phyloP scores from a whole-genome alignment of 345 rosid species.

The Fremontodendron californicum region DNA sequence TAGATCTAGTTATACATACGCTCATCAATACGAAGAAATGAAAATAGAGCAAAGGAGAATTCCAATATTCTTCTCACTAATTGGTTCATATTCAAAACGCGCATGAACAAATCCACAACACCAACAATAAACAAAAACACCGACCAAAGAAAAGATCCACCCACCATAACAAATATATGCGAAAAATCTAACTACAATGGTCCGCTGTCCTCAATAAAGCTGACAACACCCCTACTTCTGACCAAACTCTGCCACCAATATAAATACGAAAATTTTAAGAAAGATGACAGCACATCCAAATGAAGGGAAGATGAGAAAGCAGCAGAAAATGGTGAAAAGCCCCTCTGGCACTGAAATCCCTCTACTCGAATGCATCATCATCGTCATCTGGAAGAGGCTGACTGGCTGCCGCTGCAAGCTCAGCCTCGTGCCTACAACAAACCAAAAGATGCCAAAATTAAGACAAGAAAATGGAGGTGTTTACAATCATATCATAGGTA shows the following conservation, averaged over 20 bases:
- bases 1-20: too few relatives aligned
- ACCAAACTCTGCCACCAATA: background rate
- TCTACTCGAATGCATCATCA: constrained; percentile 16
- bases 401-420: constrained; percentile 9
- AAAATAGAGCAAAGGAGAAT: background rate
- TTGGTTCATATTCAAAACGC: background rate
- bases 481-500: background rate
- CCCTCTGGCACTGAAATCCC: background rate
- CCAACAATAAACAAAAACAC: background rate
- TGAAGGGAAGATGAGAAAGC: background rate
- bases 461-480: background rate
- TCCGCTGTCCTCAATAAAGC: background rate
- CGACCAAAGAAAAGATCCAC: background rate
- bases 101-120: background rate
- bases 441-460: background rate
- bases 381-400: constrained; percentile 22
- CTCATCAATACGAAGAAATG: too few relatives aligned
- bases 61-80: background rate
- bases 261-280: background rate
- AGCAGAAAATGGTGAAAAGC: background rate
- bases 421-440: constrained; percentile 18
- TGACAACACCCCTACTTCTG: background rate
- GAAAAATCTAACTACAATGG: constrained; percentile 9
- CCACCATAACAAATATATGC: background rate
- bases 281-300: background rate